Evolutionary conservation across 2,329 filamentous ascomycete genomes (phyloP), one percentile per base, ranked within the genome.

Genomic region (Colletotrichum camelliae): DNA sequence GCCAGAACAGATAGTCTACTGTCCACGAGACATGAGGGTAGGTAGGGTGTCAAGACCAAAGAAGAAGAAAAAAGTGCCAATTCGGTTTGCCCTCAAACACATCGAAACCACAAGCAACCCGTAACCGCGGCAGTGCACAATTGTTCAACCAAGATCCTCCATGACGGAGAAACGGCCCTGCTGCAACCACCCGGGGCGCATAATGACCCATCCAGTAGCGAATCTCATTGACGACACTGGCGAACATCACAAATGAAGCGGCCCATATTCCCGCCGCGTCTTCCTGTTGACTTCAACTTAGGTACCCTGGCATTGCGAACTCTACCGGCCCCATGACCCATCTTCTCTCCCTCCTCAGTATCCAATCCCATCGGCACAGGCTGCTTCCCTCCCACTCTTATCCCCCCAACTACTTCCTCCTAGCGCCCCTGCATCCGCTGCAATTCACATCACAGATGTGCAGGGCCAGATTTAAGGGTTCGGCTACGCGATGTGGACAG

Each of bases 391-490:
- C 31, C 15, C 43, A 27, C 27, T 67, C 43, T 67, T 57, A 57
- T 72, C 67, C 62, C 69, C 62, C 62, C 69, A 75, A 72, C 62
- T 70, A 75, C 67, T 18, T 52, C 72, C 27, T 33, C 31, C 43
- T 57, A 55, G 31, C 61, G 12, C 12, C 31, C 39, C 39, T 31
- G 39, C 61, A 31, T 39, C 37, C 29, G 33, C 39, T 66, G 39
- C 27, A 33, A 18, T 24, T 58, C 18, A 21, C 18, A 27, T 43
- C 37, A 61, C 29, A 57, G 43, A 52, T 52, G 43, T 52, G 43
- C 43, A 52, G 37, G 61, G 37, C 18, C 29, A 61, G 29, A 27
- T 37, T 21, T 60, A 66, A 27, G 35, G 37, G n/a, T 39, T 52
- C 31, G 39, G 61, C n/a, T 52, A 61, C 58, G 35, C 31, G 61